phyloP scores from a whole-genome alignment of 306 rosid species.

The Echinosophora koreensis region DNA sequence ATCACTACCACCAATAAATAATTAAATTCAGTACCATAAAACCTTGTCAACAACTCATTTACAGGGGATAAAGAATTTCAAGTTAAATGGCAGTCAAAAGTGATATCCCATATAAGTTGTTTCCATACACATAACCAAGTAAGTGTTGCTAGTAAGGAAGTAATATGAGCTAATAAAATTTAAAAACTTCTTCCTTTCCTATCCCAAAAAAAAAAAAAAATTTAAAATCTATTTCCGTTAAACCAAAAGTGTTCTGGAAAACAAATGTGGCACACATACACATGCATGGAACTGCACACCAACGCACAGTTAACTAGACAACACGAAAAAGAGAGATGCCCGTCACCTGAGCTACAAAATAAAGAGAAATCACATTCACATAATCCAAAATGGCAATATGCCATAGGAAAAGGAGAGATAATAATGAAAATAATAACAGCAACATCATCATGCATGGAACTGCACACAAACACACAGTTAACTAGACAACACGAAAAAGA shows the following conservation, averaged over 20 bases:
- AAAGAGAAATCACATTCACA: background rate
- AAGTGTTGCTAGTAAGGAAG: background rate
- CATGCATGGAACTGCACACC: slow-evolving; percentile 23
- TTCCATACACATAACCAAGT: background rate
- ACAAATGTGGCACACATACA: slow-evolving; percentile 19
- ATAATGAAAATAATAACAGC: background rate
- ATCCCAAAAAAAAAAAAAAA: too few relatives aligned
- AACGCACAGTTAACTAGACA: slow-evolving; percentile 7
- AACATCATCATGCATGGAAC: background rate
- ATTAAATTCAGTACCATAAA: slow-evolving; percentile 18
- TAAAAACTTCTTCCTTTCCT: slow-evolving; percentile 8
- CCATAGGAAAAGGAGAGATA: background rate
- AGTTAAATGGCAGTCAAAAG: slow-evolving; percentile 30
- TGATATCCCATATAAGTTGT: background rate
- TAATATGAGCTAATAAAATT: background rate
- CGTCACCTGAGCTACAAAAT: background rate
- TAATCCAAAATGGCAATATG: slow-evolving; percentile 3
- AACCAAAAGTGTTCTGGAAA: slow-evolving; percentile 12
- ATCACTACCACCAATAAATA: slow-evolving; percentile 21
- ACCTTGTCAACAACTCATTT: slow-evolving; percentile 23
- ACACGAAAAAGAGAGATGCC: background rate
- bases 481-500: background rate
- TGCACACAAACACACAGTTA: slow-evolving; percentile 23
- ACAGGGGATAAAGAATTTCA: slow-evolving; percentile 5
- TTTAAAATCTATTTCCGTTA: background rate